These are phyloP conservation scores for Nemania sp. DNA, from an alignment of 2,329 filamentous ascomycete genomes.

Conservation along the genomic window DNA sequence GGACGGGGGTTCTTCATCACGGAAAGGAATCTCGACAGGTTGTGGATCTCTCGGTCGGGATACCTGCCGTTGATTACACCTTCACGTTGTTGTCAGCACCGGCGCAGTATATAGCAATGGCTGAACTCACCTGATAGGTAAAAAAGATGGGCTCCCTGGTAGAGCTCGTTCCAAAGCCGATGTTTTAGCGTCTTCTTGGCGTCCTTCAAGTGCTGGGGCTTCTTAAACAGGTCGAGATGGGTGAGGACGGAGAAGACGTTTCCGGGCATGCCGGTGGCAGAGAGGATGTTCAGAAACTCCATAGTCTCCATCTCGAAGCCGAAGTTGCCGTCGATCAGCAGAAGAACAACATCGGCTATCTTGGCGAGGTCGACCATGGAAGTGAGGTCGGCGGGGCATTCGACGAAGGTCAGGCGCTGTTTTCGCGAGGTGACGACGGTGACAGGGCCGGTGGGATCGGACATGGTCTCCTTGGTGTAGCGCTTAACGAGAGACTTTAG, in stretches of 20 bases:
- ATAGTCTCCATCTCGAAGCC: constrained; percentile 99
- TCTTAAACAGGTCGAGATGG: constrained; percentile 92
- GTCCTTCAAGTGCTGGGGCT: constrained; percentile 79
- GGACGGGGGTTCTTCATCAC: constrained; percentile 99
- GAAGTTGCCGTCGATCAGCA: constrained; percentile 99
- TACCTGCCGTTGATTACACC: constrained; percentile 94
- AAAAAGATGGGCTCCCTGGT: constrained; percentile 95
- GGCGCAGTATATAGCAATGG: not conserved
- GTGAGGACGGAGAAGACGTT: constrained; percentile 98
- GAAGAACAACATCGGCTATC: constrained; percentile 92
- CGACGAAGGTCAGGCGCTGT: constrained; percentile 89
- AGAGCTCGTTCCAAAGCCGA: constrained; percentile 93
- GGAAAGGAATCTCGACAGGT: constrained; percentile 89
- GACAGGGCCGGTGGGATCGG: constrained; percentile 86
- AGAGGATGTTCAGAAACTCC: constrained; percentile 95
- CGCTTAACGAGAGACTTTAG: constrained; percentile 81
- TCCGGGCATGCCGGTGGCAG: constrained; percentile 95
- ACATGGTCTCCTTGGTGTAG: constrained; percentile 84
- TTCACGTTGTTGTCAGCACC: constrained; percentile 10
- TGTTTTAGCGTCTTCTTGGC: constrained; percentile 97
- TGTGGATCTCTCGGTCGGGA: constrained; percentile 94
- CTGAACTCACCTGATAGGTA: constrained; percentile 70
- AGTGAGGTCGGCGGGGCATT: constrained; percentile 95
- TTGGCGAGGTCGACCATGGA: constrained; percentile 98
- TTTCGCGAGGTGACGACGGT: constrained; percentile 97